Percentiles rank a stretch among this genome's conserved stretches.
phyloP scores from a whole-genome alignment of 306 rosid genomes.

The Adenanthera pavonina region DNA sequence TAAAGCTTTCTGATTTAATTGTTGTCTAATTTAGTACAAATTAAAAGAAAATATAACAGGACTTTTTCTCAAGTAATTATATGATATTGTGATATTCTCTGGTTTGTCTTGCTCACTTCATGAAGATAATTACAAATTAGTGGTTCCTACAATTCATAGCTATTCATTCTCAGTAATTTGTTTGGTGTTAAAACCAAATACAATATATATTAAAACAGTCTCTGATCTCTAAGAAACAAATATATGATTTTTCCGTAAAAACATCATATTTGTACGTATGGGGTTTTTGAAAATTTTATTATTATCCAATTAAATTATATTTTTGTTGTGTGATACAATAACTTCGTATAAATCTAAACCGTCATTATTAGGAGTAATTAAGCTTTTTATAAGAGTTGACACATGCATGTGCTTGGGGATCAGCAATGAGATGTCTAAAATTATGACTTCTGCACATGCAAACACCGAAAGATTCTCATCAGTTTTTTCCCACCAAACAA shows the following conservation, averaged over 20 bases:
- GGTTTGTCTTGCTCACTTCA: neutral
- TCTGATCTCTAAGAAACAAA: neutral
- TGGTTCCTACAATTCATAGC: neutral
- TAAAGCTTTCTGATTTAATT: neutral
- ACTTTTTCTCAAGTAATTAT: neutral
- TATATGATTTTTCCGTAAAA: neutral
- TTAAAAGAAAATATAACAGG: neutral
- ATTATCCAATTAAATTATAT: neutral
- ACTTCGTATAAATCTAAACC: no score
- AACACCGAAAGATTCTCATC: conserved; percentile 29
- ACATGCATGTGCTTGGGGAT: conserved; percentile 35
- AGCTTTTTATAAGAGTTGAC: conserved; percentile 41
- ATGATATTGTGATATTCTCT: neutral
- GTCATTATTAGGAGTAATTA: no score
- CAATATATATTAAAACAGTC: neutral
- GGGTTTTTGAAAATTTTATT: neutral
- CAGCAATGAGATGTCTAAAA: conserved; percentile 7
- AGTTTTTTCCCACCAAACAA: neutral
- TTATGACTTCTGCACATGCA: conserved; percentile 31
- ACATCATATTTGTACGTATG: neutral
- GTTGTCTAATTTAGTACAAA: neutral
- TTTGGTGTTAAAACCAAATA: neutral
- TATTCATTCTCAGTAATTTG: neutral
- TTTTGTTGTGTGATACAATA: neutral
- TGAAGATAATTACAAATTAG: neutral